These are phyloP conservation scores for Isatis lusitanica DNA, from an alignment of 441 rosid genomes.

Conservation along the genomic window DNA sequence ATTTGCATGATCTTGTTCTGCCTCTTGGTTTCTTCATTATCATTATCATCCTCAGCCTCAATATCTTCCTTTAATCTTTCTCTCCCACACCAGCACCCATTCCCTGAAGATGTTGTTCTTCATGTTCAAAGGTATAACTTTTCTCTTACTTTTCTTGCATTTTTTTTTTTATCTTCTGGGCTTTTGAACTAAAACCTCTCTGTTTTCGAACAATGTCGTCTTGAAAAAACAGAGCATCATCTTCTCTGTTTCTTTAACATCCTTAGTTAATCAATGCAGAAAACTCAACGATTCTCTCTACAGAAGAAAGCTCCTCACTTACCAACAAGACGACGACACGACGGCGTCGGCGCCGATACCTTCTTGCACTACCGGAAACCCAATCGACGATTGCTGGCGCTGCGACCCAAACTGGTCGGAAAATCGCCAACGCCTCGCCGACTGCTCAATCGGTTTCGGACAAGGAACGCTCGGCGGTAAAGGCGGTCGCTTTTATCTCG, in stretches of 20 bases:
- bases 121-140: slow-evolving; percentile 58
- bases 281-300: slow-evolving; percentile 59
- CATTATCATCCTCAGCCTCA: slow-evolving; percentile 17
- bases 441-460: slow-evolving; percentile 82
- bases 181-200: not conserved
- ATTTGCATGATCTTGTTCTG: slow-evolving; percentile 51
- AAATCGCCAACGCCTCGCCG: slow-evolving; percentile 79
- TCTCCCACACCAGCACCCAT: slow-evolving; percentile 77
- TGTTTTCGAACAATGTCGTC: not conserved
- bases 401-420: slow-evolving; percentile 73
- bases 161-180: not conserved
- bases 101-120: slow-evolving; percentile 72
- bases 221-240: slow-evolving; percentile 28
- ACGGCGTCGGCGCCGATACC: slow-evolving; percentile 17
- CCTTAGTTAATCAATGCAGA: slow-evolving; percentile 42
- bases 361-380: slow-evolving; percentile 75
- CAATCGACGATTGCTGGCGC: slow-evolving; percentile 93
- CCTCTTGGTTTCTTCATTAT: slow-evolving; percentile 31
- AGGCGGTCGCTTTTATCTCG: slow-evolving; percentile 76
- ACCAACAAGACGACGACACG: slow-evolving; percentile 38
- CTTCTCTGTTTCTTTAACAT: slow-evolving; percentile 23
- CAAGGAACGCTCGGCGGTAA: slow-evolving; percentile 72
- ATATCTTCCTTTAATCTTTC: slow-evolving; percentile 51
- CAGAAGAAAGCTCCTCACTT: slow-evolving; percentile 48
- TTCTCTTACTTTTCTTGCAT: not conserved